Evolutionary conservation across 2,329 filamentous ascomycete species (phyloP).

Genomic region (Clonostachys rhizophaga): DNA sequence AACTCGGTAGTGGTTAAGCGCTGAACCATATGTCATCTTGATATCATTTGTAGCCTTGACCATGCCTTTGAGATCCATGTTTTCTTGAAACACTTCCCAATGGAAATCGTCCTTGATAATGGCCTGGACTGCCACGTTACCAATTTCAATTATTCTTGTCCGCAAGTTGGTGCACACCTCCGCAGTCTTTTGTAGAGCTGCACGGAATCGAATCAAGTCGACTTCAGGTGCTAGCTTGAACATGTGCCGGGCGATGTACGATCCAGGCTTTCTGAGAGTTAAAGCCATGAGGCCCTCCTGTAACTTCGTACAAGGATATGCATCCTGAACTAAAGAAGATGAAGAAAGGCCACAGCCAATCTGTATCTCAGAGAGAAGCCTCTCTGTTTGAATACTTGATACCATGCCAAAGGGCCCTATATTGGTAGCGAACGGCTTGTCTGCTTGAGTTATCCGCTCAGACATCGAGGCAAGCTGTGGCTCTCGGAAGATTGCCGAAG

Average conservation of each 20-base stretch:
- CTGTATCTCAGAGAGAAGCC: background rate
- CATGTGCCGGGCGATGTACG: slow-evolving; percentile 9
- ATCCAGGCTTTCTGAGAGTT: slow-evolving; percentile 23
- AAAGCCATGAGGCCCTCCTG: slow-evolving; percentile 45
- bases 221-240: slow-evolving; percentile 3
- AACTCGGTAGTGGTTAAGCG: slow-evolving; percentile 6
- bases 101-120: slow-evolving; percentile 1
- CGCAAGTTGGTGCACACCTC: slow-evolving; percentile 4
- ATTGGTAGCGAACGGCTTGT: background rate
- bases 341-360: background rate
- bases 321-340: slow-evolving; percentile 30
- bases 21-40: background rate
- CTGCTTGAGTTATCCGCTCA: background rate
- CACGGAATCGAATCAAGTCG: slow-evolving; percentile 6
- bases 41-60: background rate
- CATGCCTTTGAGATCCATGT: background rate
- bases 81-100: background rate
- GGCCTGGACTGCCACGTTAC: slow-evolving; percentile 1
- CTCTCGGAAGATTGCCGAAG: background rate
- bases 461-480: background rate
- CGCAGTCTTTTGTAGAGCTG: slow-evolving; percentile 8
- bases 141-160: slow-evolving; percentile 3
- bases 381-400: too few relatives aligned
- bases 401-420: too few relatives aligned
- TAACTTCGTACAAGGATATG: slow-evolving; percentile 42